Conservation (phyloP, 78 protist species). For the Creolimax fragrantissima region DNA sequence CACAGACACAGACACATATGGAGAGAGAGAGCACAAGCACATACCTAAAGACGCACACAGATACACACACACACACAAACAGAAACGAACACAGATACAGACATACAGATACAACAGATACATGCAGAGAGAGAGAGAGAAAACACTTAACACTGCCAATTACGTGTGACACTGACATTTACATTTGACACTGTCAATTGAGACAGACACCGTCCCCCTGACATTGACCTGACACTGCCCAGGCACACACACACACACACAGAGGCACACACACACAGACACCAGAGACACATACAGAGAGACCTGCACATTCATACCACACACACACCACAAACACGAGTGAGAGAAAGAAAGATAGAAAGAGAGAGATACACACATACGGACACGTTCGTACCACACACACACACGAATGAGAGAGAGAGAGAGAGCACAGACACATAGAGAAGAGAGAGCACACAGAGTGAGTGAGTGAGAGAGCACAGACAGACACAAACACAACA, state of each 20-base stretch:
- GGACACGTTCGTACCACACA: not conserved
- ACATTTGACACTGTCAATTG: not conserved
- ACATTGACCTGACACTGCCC: not conserved
- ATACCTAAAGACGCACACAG: not conserved
- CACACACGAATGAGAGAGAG: not conserved
- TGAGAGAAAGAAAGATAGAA: not conserved
- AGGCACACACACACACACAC: not conserved
- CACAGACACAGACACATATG: not conserved
- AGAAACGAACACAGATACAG: not conserved
- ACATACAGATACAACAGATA: not conserved
- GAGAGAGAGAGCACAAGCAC: not conserved
- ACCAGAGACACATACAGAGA: not conserved
- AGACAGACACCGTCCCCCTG: not conserved
- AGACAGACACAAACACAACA: not conserved
- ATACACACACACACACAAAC: not conserved
- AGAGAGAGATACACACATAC: not conserved
- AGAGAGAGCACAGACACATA: no score
- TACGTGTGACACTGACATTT: not conserved
- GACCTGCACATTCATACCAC: not conserved
- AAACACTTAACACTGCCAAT: not conserved
- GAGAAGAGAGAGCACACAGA: no score
- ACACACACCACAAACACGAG: not conserved
- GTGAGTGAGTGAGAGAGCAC: no score
- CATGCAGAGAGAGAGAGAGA: no score
- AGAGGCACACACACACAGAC: not conserved